Base-by-base conservation (phyloP, 2,329 filamentous ascomycete species). In the Monosporascus sp. region DNA sequence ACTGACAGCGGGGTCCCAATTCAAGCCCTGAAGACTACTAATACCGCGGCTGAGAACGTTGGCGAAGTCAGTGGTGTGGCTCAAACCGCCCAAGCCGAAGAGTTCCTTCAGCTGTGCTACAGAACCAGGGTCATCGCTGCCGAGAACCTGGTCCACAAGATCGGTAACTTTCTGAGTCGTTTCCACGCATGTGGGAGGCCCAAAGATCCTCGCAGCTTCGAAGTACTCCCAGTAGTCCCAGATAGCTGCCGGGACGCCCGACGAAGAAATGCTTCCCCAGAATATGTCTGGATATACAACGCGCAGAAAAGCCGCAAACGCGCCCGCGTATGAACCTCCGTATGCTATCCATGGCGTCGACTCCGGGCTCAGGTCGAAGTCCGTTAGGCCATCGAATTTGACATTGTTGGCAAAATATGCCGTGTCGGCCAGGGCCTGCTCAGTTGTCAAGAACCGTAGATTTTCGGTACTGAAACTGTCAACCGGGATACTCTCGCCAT, bases 311-410 rank as follows among this genome's bases (percentile, higher is more conserved):
- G 91, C 89, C 9, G 85, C 88, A 60, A 92, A 88, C 0, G 85
- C 86, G 2, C 91, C 91, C 0, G 90, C 88, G 64, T 96, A 96
- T 0, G 87, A 91, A 1, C 90, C 90, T 2, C 91, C 91, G 56
- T 95, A 96, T 0, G 84, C 83, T 54, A 96, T 86, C 72, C 86
- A 94, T 0, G 90, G 82, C 0, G 83, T 84, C 3, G 74, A 77
- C 1, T 80, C 73, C 0, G 88, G 81, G 0, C 82, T 89, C 38
- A 94, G 71, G 58, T 91, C 79, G 24, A 79, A 64, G 56, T 88
- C 70, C 64, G 89, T 85, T 5, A 91, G 70, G 0, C 89, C 89
- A 0, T 82, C 76, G 56, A 92, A 91, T 49, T 82, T 74, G 41
- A 91, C 78, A 59, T 94, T 80, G 56, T 82, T 71, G 0, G 89